phyloP scores from a whole-genome alignment of 2,329 filamentous ascomycete genomes.

The Trichoderma koningii region DNA sequence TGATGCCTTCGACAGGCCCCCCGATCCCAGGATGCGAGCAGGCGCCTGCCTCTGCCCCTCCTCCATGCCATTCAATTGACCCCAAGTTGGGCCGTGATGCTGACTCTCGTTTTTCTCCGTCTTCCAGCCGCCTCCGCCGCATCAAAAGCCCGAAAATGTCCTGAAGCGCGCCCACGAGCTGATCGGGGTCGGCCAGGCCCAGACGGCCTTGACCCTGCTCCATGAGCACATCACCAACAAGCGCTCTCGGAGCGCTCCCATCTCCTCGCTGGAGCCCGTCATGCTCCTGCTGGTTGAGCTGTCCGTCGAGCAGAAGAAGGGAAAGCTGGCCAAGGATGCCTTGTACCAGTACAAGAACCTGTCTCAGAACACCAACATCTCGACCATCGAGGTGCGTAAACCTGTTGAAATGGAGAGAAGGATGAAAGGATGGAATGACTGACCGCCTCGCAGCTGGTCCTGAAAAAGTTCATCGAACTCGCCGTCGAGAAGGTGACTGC shows the following conservation, averaged over 20 bases:
- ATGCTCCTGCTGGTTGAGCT: slow-evolving; percentile 98
- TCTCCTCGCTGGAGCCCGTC: slow-evolving; percentile 93
- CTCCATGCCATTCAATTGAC: slow-evolving; percentile 19
- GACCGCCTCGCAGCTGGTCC: slow-evolving; percentile 64
- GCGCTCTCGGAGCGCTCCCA: slow-evolving; percentile 94
- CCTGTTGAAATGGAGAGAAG: not conserved
- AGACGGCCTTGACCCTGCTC: slow-evolving; percentile 88
- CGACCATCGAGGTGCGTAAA: slow-evolving; percentile 80
- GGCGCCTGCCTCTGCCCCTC: slow-evolving; percentile 38
- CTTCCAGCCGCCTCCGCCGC: slow-evolving; percentile 85
- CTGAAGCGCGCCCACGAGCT: slow-evolving; percentile 98
- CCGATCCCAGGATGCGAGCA: too few relatives aligned
- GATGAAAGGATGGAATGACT: slow-evolving; percentile 22
- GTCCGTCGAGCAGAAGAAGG: slow-evolving; percentile 95
- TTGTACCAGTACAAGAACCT: slow-evolving; percentile 99
- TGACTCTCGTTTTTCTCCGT: slow-evolving; percentile 33
- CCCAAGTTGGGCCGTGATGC: slow-evolving; percentile 31
- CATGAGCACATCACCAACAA: slow-evolving; percentile 99
- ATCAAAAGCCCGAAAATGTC: slow-evolving; percentile 99
- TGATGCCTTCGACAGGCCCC: not conserved
- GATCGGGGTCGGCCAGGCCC: slow-evolving; percentile 92
- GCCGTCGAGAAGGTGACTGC: slow-evolving; percentile 95
- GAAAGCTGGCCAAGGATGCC: slow-evolving; percentile 97
- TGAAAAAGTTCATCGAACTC: slow-evolving; percentile 97
- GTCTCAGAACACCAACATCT: slow-evolving; percentile 97